phyloP scores from a whole-genome alignment of 768 basidiomycete species.

The Lentinus tigrinus region DNA sequence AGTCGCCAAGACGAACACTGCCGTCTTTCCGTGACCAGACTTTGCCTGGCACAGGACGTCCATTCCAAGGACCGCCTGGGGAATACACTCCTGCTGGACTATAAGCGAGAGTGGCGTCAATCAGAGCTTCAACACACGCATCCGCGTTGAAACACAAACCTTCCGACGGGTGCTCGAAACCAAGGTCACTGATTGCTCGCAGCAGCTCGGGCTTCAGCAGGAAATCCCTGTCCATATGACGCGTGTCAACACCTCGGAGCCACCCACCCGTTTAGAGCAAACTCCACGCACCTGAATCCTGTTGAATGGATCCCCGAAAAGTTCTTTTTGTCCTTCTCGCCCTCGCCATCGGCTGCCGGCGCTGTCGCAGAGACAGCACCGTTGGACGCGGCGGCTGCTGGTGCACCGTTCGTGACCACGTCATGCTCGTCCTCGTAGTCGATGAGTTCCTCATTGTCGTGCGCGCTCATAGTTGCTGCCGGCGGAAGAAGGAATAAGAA shows the following conservation, averaged over 20 bases:
- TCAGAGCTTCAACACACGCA: neutral
- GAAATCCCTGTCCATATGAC: slow-evolving; percentile 76
- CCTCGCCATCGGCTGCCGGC: slow-evolving; percentile 48
- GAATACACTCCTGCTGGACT: slow-evolving; percentile 99
- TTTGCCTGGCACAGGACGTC: slow-evolving; percentile 99
- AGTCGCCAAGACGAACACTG: slow-evolving; percentile 97
- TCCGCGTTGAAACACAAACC: slow-evolving; percentile 48
- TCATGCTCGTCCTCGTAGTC: slow-evolving; percentile 94
- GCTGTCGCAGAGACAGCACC: slow-evolving; percentile 47
- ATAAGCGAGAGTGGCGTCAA: slow-evolving; percentile 1
- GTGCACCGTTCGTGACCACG: slow-evolving; percentile 59
- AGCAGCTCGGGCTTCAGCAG: slow-evolving; percentile 95
- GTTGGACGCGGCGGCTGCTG: slow-evolving; percentile 44
- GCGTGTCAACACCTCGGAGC: slow-evolving; percentile 15
- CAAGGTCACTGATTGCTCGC: slow-evolving; percentile 97
- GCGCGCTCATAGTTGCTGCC: slow-evolving; percentile 58
- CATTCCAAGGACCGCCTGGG: slow-evolving; percentile 98
- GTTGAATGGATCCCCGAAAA: slow-evolving; percentile 99
- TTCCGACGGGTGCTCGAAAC: slow-evolving; percentile 99
- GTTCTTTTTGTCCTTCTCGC: slow-evolving; percentile 91
- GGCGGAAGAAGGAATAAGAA: slow-evolving; percentile 28
- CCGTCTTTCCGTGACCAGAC: slow-evolving; percentile 98
- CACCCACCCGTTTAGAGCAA: neutral
- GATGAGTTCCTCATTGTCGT: slow-evolving; percentile 90
- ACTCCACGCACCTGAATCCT: slow-evolving; percentile 79